A percentile compares a stretch with the other conserved stretches of the same genome.
Evolutionary conservation across 345 rosid genomes (phyloP).

Genomic region (Populus deltoides): DNA sequence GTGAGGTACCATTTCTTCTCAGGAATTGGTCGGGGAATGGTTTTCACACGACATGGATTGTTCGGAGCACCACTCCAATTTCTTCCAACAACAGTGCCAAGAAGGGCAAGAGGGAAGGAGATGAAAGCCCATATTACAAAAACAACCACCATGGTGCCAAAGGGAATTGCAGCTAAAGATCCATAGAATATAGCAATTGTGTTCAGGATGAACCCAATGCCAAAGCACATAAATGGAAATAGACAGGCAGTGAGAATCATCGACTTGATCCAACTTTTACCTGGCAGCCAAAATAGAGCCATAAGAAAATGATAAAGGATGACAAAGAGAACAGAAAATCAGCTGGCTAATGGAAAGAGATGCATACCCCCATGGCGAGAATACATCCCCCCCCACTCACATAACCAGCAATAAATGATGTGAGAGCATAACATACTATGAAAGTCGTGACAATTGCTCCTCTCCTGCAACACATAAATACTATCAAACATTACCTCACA

Average conservation of each 20-base stretch:
- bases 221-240: conserved; percentile 89
- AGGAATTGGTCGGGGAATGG: conserved; percentile 94
- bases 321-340: not conserved
- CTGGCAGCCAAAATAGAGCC: conserved; percentile 33
- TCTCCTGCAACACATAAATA: conserved; percentile 59
- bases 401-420: conserved; percentile 94
- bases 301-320: conserved; percentile 3
- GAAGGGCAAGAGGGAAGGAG: conserved; percentile 90
- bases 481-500: not conserved
- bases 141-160: conserved; percentile 93
- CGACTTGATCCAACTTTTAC: conserved; percentile 91
- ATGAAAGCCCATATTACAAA: conserved; percentile 91
- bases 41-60: conserved; percentile 94
- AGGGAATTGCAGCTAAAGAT: conserved; percentile 92
- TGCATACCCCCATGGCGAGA: conserved; percentile 91
- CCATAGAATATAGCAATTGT: conserved; percentile 91
- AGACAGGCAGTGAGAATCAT: conserved; percentile 94
- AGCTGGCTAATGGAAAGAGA: conserved; percentile 7
- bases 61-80: conserved; percentile 96
- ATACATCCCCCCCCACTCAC: conserved; percentile 99
- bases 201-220: conserved; percentile 80
- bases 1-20: conserved; percentile 97
- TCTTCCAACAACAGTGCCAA: conserved; percentile 91
- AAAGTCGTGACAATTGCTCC: conserved; percentile 99
- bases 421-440: conserved; percentile 92